These are phyloP conservation scores for Dioscorea alata DNA, from an alignment of 106 monocot genomes.

Conservation along the genomic window DNA sequence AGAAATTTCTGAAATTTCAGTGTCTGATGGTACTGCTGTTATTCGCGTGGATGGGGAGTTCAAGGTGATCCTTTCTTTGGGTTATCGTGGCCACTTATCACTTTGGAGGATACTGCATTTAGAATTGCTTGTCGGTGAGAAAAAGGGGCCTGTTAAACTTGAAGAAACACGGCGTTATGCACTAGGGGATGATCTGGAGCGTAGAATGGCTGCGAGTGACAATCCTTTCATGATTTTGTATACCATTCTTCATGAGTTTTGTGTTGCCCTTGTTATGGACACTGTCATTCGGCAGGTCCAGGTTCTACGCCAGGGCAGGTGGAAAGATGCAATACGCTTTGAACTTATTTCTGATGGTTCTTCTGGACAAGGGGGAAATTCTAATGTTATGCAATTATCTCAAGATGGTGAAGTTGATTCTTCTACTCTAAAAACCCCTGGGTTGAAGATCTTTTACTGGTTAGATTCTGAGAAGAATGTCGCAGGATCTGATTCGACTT, in stretches of 20 bases:
- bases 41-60: conserved; percentile 88
- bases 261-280: conserved; percentile 92
- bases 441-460: conserved; percentile 89
- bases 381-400: conserved; percentile 25
- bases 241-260: conserved; percentile 85
- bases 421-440: conserved; percentile 62
- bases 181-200: conserved; percentile 95
- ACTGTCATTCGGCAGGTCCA: conserved; percentile 88
- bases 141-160: conserved; percentile 57
- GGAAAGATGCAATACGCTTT: conserved; percentile 95
- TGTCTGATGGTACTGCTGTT: conserved; percentile 68
- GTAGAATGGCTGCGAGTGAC: conserved; percentile 86
- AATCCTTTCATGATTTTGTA: conserved; percentile 80
- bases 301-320: conserved; percentile 73
- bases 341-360: conserved; percentile 69
- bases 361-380: conserved; percentile 45
- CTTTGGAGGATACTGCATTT: conserved; percentile 94
- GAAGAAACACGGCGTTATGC: conserved; percentile 80
- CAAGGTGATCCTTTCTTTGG: conserved; percentile 81
- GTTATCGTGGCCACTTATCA: conserved; percentile 83
- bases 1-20: conserved; percentile 65
- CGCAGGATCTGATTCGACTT: conserved; percentile 30
- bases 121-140: conserved; percentile 93
- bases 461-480: conserved; percentile 51
- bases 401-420: conserved; percentile 79